These are phyloP conservation scores for Ramaria sp. DNA, from an alignment of 768 basidiomycete genomes.

Conservation along the genomic window DNA sequence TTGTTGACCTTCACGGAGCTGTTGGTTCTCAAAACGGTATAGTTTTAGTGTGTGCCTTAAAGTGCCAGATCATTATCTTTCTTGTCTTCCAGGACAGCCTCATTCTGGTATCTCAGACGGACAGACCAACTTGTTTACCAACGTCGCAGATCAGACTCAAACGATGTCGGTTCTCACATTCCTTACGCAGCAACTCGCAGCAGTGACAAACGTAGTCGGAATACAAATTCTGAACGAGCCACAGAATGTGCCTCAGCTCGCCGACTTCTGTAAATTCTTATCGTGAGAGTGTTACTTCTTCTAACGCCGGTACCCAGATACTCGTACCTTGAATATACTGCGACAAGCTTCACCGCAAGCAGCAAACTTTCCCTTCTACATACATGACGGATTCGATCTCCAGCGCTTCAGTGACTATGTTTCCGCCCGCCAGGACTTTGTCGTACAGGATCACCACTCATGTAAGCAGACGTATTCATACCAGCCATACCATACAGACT, in stretches of 20 bases:
- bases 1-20: conserved; percentile 46
- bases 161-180: conserved; percentile 33
- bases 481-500: conserved; percentile 9
- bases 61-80: neutral
- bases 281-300: conserved; percentile 14
- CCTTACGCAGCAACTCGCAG: conserved; percentile 22
- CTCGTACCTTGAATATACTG: conserved; percentile 38
- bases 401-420: conserved; percentile 39
- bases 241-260: conserved; percentile 34
- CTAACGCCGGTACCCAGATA: conserved; percentile 28
- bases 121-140: conserved; percentile 27
- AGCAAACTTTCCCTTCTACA: conserved; percentile 44
- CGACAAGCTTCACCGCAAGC: conserved; percentile 28
- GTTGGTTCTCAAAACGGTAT: conserved; percentile 37
- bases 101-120: conserved; percentile 38
- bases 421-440: conserved; percentile 42
- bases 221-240: conserved; percentile 53
- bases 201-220: conserved; percentile 43
- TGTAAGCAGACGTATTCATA: conserved; percentile 19
- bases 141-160: conserved; percentile 24
- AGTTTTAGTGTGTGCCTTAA: neutral
- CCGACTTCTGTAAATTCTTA: conserved; percentile 29
- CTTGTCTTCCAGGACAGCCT: conserved; percentile 13
- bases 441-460: conserved; percentile 66
- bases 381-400: conserved; percentile 61